phyloP scores from a whole-genome alignment of 176 grass and related monocot species.

The Juncus inflexus region DNA sequence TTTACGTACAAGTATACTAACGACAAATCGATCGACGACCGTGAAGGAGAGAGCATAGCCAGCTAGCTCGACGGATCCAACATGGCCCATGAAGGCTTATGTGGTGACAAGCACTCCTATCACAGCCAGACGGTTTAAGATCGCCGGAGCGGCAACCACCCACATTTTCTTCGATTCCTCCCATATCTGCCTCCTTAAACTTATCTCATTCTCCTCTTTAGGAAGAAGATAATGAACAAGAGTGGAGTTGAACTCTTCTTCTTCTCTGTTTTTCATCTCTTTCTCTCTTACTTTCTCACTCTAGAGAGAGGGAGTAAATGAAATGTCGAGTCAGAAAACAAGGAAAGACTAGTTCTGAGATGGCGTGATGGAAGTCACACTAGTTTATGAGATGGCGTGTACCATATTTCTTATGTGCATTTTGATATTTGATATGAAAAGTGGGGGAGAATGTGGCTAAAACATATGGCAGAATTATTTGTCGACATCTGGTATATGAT shows the following conservation, averaged over 20 bases:
- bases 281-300: too few species aligned
- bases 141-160: conserved; percentile 63
- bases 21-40: conserved; percentile 56
- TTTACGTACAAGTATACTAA: conserved; percentile 48
- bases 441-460: too few species aligned
- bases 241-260: not conserved
- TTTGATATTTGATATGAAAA: too few species aligned
- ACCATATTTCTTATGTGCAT: too few species aligned
- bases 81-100: conserved; percentile 76
- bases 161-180: conserved; percentile 74
- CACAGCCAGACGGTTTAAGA: conserved; percentile 48
- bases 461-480: too few species aligned
- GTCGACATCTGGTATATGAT: too few species aligned
- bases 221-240: not conserved
- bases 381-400: too few species aligned
- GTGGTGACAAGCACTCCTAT: conserved; percentile 74
- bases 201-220: conserved; percentile 20
- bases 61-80: conserved; percentile 61
- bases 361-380: too few species aligned
- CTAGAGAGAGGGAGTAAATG: too few species aligned
- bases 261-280: not conserved
- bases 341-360: too few species aligned
- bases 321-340: too few species aligned
- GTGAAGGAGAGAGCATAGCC: conserved; percentile 67
- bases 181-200: conserved; percentile 18